Base-by-base conservation (phyloP, 371 early-diverging fungal species). In the Blakeslea trispora region DNA sequence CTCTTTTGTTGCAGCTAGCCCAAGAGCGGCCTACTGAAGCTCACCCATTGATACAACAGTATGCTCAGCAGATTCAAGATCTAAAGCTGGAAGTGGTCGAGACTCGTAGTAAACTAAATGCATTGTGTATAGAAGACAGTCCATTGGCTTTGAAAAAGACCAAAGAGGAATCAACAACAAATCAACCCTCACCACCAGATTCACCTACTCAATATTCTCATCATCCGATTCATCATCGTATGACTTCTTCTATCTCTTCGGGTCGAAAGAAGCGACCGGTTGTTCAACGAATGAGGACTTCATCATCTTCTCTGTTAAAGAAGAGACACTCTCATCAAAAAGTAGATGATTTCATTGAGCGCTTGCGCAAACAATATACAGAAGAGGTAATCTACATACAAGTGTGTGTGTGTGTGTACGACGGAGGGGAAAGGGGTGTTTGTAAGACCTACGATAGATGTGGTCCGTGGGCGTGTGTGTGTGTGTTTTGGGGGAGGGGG, bases 1-100 rank as follows among this genome's bases (percentile, higher is more conserved):
- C 76, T 0, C 54, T 81, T 23, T 46, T 76, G 46, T 57, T 76
- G 22, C 70, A 77, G 42, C 55, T 53, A 14, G 22, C 47, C 1
- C 41, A 43, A 0, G 49, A 44, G 3, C 17, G 23, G n/a, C 59
- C 40, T 23, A 56, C 46, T 2, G 47, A 62, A 40, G 22, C 77
- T 0, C 77, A 79, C 49, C 77, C 77, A 8, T 64, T 82, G 42
- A 72, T 81, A 57, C 66, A 64, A 35, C 58, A 67, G 19, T 80
- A 75, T 48, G 68, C 39, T 23, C 37, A 62, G 15, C 52, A 62
- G 40, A 21, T 80, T 28, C 63, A 70, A 61, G 57, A 64, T n/a
- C 57, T 77, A 42, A 72, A 71, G 60, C 64, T 66, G 11, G 74
- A 79, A 37, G 43, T 81, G 53, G 40, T 57, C 11, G 69, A 77